phyloP scores from a whole-genome alignment of 306 rosid species.

The Oxytropis ochrocephala region DNA sequence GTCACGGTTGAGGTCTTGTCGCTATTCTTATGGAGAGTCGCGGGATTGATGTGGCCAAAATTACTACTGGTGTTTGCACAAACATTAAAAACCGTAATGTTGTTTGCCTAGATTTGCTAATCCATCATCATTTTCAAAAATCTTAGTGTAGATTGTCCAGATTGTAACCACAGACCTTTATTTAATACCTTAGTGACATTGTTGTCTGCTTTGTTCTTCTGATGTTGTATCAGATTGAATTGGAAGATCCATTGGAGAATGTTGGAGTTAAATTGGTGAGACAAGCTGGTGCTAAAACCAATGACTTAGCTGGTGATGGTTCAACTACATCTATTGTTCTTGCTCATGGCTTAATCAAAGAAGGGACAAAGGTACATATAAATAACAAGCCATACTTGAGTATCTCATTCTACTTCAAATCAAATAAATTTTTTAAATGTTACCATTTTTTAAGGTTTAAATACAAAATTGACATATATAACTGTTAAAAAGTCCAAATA shows the following conservation, averaged over 20 bases:
- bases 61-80: too few relatives aligned
- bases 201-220: neutral
- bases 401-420: neutral
- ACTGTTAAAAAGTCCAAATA: neutral
- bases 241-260: conserved; percentile 91
- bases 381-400: neutral
- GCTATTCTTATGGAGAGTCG: too few relatives aligned
- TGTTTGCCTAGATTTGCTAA: neutral
- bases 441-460: neutral
- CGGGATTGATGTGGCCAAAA: too few relatives aligned
- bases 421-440: neutral
- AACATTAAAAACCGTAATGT: too few relatives aligned
- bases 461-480: neutral
- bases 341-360: conserved; percentile 88
- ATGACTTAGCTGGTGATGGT: conserved; percentile 93
- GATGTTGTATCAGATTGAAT: conserved; percentile 52
- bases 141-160: too few relatives aligned
- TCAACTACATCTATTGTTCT: conserved; percentile 85
- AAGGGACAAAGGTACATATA: conserved; percentile 72
- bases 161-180: too few relatives aligned
- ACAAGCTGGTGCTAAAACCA: conserved; percentile 96
- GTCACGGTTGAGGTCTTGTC: too few relatives aligned
- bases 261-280: conserved; percentile 93
- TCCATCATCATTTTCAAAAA: too few relatives aligned
- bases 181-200: too few relatives aligned